Base-by-base conservation (phyloP, 441 rosid genomes). In the Metrosideros polymorpha region DNA sequence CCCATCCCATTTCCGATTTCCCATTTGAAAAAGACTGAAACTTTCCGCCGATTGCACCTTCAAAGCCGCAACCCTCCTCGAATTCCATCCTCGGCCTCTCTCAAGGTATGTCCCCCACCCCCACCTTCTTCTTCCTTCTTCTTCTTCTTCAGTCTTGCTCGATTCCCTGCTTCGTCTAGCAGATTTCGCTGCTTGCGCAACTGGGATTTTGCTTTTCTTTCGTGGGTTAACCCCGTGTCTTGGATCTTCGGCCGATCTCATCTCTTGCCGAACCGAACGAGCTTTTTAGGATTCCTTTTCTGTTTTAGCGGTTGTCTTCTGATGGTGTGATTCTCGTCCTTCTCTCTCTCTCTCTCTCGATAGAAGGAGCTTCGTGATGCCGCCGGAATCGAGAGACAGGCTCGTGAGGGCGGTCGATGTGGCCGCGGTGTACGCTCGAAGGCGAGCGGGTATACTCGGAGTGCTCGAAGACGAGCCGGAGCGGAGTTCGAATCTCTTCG, bases 331-430 rank as follows among this genome's bases (percentile, higher is more conserved):
- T 82, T 51, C 25, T 50, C 12, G 82, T 43, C 61, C 17, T n/a
- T 13, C 7, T 18, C 66, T 63, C 27, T 50, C 49, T 49, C 35
- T 83, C 39, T 76, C 77, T 88, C 42, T 30, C 88, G 88, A 89
- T 63, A 82, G 47, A n/a, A 84, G 83, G 50, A 32, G 57, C 79
- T 39, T 51, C 14, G 71, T 30, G 7, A 88, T 7, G 53, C 96
- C 96, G 99, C 88, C 94, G 29, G 96, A 94, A 87, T 86, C 97
- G 14, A 94, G 98, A 87, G 96, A 96, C 83, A 91, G 99, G 85
- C 55, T 94, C 30, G 61, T 82, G 35, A 91, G 94, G 86, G 88
- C 94, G 1, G 90, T 94, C 4, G 98, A 96, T 82, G n/a, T 94
- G 32, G 92, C 93, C 0, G 89, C 87, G 5, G 55, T 90, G 76